Evolutionary conservation across 495 filamentous ascomycete species (phyloP), one percentile per base, ranked within the genome.

Genomic region (Podospora australis): DNA sequence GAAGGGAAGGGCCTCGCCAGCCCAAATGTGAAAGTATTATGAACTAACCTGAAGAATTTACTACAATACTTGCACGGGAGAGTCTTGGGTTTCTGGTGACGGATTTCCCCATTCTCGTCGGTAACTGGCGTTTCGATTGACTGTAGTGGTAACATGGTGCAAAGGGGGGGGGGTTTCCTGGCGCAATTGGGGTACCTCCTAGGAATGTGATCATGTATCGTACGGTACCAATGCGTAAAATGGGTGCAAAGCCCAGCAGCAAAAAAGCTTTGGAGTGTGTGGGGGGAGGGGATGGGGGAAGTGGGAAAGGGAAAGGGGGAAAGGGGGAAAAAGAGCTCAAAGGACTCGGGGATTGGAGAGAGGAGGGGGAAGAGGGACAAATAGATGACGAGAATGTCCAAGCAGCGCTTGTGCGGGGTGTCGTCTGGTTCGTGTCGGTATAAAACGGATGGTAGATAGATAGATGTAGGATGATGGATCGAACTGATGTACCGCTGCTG

Each of bases 51-150:
- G 66, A 80, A 81, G 42, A 69, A 65, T 57, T 77, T 74, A 57
- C 70, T 68, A 61, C 74, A 78, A 46, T 73, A 78, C 59, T 72
- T 70, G 66, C 74, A 78, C 49, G 70, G 73, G 55, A 78, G 60
- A 35, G 70, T 70, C 63, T 77, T 76, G 48, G 73, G 71, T 48
- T 76, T 76, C 62, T 75, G 73, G 46, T 69, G 69, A 56, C 71
- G 71, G 49, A 58, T 53, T 55, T 76, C 72, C 52, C 68, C 67
- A 41, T 64, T 65, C 55, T 73, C 70, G 38, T 70, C 68, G 66
- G 67, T 64, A 64, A 54, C 55, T 48, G 69, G 58, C 39, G 65
- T 67, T 53, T 74, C 71, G 60, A 74, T 71, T 53, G 72, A 71
- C 59, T 72, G 72, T 58, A 71, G 60, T 42, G 71, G 63, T 55